These are phyloP conservation scores for Coemansia sp. DNA, from an alignment of 192 early-diverging fungal species.

Conservation along the genomic window DNA sequence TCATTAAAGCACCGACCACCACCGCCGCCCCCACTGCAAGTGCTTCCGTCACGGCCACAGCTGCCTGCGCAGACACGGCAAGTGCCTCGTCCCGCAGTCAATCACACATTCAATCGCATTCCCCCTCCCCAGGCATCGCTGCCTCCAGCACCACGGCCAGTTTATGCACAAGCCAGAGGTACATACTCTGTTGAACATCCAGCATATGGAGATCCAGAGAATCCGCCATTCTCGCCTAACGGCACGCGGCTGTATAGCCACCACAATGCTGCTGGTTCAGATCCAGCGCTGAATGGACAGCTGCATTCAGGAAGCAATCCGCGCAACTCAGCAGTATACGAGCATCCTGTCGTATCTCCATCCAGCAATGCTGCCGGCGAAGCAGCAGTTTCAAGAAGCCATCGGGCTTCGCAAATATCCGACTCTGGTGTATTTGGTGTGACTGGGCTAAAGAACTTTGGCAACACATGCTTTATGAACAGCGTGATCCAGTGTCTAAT, in stretches of 20 bases:
- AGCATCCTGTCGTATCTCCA: conserved; percentile 6
- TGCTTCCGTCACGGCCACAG: conserved; percentile 3
- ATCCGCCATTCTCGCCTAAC: conserved; percentile 9
- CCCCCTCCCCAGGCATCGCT: too few relatives aligned
- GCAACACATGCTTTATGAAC: conserved; percentile 88
- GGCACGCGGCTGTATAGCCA: conserved; percentile 31
- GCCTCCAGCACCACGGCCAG: too few relatives aligned
- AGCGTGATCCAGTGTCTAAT: conserved; percentile 76
- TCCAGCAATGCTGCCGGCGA: background rate
- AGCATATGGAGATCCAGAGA: background rate
- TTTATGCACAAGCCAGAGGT: too few relatives aligned
- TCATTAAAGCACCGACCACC: background rate
- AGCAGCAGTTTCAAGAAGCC: conserved; percentile 7
- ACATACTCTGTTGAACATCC: background rate
- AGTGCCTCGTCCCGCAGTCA: too few relatives aligned
- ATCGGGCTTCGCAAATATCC: conserved; percentile 15
- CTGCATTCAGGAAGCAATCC: conserved; percentile 41
- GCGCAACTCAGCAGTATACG: conserved; percentile 27
- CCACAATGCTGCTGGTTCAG: conserved; percentile 36
- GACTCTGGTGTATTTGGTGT: conserved; percentile 60
- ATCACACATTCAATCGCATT: too few relatives aligned
- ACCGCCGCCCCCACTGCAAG: background rate
- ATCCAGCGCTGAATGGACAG: conserved; percentile 46
- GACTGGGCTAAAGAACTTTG: conserved; percentile 75
- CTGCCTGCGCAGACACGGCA: background rate